phyloP scores from a whole-genome alignment of 2,329 filamentous ascomycete species.

The Curvularia verruculosa region DNA sequence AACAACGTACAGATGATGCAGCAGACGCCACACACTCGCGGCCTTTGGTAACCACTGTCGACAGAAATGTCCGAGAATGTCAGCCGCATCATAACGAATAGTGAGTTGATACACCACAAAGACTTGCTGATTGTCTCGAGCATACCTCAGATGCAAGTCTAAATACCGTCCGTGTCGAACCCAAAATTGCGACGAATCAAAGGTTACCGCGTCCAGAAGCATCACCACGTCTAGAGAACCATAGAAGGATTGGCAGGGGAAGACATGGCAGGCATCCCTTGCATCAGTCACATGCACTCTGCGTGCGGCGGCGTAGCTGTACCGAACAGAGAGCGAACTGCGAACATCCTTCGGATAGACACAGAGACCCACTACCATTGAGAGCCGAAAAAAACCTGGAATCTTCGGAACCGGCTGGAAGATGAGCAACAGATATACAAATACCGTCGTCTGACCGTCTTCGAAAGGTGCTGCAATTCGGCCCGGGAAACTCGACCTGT shows the following conservation, averaged over 20 bases:
- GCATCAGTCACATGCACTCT: neutral
- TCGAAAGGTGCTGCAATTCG: slow-evolving; percentile 18
- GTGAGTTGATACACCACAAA: neutral
- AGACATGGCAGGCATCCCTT: neutral
- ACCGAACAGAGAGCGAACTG: slow-evolving; percentile 1
- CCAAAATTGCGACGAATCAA: neutral
- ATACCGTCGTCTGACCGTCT: slow-evolving; percentile 10
- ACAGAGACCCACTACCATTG: neutral
- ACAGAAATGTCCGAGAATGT: neutral
- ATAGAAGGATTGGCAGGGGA: neutral
- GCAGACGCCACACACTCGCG: neutral
- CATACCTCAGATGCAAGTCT: neutral
- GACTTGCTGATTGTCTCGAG: neutral
- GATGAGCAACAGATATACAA: slow-evolving; percentile 18
- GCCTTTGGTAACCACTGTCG: neutral
- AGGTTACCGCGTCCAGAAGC: neutral
- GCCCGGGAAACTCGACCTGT: slow-evolving; percentile 17
- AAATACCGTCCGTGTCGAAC: neutral
- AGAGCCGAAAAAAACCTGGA: slow-evolving; percentile 1
- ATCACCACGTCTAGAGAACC: neutral
- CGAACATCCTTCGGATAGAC: neutral
- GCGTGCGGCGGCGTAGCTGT: neutral
- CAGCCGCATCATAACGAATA: neutral
- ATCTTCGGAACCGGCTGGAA: slow-evolving; percentile 13
- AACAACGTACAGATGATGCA: neutral